Evolutionary conservation across 2,329 filamentous ascomycete species (phyloP).

Genomic region (Trichoderma gracile): DNA sequence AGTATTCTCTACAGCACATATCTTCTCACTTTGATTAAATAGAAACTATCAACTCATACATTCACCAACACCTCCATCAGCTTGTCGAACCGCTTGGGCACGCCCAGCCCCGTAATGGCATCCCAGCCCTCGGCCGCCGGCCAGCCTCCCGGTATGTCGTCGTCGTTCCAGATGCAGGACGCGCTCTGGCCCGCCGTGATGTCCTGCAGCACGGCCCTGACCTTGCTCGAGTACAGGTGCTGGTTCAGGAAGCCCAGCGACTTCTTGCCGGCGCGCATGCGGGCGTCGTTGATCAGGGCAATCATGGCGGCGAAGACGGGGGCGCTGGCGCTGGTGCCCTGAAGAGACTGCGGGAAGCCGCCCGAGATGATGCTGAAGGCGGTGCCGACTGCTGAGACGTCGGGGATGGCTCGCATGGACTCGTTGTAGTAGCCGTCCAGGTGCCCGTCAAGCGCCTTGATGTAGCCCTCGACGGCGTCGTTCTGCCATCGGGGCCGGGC

Average conservation of each 20-base stretch:
- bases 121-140: conserved; percentile 49
- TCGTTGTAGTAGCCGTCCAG: conserved; percentile 49
- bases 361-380: conserved; percentile 50
- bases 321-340: conserved; percentile 54
- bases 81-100: conserved; percentile 46
- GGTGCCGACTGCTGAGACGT: conserved; percentile 57
- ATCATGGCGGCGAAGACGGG: conserved; percentile 58
- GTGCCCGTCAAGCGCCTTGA: conserved; percentile 43
- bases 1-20: neutral
- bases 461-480: conserved; percentile 42
- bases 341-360: conserved; percentile 34
- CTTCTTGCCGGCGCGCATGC: conserved; percentile 50
- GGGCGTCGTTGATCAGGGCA: conserved; percentile 55
- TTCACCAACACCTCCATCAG: conserved; percentile 38
- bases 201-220: conserved; percentile 44
- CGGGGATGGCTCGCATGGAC: conserved; percentile 51
- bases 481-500: conserved; percentile 49
- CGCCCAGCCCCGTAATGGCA: conserved; percentile 52
- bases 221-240: conserved; percentile 45
- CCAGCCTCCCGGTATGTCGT: conserved; percentile 44
- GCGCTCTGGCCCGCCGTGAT: conserved; percentile 44
- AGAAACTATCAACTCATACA: neutral
- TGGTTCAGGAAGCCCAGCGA: conserved; percentile 58
- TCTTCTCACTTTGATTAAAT: neutral
- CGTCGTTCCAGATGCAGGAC: conserved; percentile 43